These are phyloP conservation scores for Trichocladium uniseriatum DNA, from an alignment of 495 filamentous ascomycete genomes.

Conservation along the genomic window DNA sequence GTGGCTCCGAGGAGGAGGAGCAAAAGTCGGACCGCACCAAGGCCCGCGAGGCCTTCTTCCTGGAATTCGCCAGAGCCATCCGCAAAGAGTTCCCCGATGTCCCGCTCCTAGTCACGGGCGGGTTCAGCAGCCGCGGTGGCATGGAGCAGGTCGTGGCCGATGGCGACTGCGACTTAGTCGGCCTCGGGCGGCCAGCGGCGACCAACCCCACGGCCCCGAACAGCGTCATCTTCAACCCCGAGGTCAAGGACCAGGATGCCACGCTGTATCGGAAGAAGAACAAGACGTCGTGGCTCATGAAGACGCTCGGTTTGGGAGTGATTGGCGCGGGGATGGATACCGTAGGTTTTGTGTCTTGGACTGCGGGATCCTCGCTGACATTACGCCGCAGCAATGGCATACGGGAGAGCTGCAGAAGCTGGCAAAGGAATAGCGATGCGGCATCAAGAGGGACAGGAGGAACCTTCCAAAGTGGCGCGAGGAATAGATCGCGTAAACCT, in stretches of 20 bases:
- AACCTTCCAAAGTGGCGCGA: too few species aligned
- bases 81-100: constrained; percentile 36
- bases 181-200: constrained; percentile 46
- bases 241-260: constrained; percentile 42
- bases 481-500: too few species aligned
- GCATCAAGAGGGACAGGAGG: neutral
- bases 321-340: constrained; percentile 40
- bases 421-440: constrained; percentile 18
- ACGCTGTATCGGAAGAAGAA: constrained; percentile 31
- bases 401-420: constrained; percentile 32
- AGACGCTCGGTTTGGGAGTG: constrained; percentile 28
- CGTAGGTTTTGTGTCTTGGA: constrained; percentile 17
- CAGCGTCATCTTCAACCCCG: constrained; percentile 43
- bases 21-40: constrained; percentile 33
- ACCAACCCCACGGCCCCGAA: constrained; percentile 41
- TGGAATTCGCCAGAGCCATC: constrained; percentile 44
- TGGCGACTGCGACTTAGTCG: constrained; percentile 50
- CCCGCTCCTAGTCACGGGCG: constrained; percentile 39
- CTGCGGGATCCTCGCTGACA: neutral
- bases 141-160: constrained; percentile 43
- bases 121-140: constrained; percentile 47
- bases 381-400: constrained; percentile 25
- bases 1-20: neutral
- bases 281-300: constrained; percentile 25
- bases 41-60: constrained; percentile 53